Evolutionary conservation across 768 basidiomycete genomes (phyloP).

Genomic region (Auricularia cornea): DNA sequence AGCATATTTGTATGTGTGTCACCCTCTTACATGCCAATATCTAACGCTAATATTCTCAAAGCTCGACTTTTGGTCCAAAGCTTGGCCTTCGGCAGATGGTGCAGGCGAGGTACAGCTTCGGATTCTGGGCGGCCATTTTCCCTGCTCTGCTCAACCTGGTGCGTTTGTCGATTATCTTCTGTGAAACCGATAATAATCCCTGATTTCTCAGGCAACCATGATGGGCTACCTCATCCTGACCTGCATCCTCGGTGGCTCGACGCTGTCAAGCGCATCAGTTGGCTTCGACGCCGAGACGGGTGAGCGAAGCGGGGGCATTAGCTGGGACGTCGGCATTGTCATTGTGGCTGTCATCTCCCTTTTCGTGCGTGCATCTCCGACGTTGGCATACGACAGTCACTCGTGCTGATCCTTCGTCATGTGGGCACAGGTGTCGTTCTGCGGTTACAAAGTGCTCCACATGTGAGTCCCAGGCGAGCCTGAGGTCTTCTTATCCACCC

Average conservation of each 20-base stretch:
- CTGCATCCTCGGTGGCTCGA: conserved; percentile 61
- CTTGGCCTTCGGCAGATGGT: conserved; percentile 80
- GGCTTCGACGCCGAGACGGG: conserved; percentile 11
- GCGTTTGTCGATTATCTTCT: neutral
- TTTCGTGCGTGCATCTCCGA: conserved; percentile 29
- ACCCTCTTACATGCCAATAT: conserved; percentile 5
- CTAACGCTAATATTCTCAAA: neutral
- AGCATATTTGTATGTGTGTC: conserved; percentile 45
- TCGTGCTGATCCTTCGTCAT: no score
- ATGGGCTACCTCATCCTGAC: conserved; percentile 61
- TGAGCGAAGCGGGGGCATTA: neutral
- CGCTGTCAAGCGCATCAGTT: conserved; percentile 47
- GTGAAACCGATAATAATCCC: neutral
- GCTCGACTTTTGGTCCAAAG: conserved; percentile 68
- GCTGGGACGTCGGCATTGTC: conserved; percentile 58
- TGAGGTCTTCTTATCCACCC: neutral
- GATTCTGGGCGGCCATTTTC: conserved; percentile 20
- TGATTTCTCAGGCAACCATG: conserved; percentile 24
- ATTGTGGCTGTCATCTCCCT: conserved; percentile 65
- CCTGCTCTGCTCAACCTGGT: neutral
- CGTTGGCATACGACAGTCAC: no score
- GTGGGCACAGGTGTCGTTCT: conserved; percentile 47
- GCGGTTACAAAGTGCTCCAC: conserved; percentile 55
- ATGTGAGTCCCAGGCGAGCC: conserved; percentile 27
- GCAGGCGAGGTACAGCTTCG: conserved; percentile 53